Percentiles rank a stretch among this genome's conserved stretches.
These are phyloP conservation scores for Piper longum DNA, from an alignment of 164 flowering plant species.

Conservation along the genomic window DNA sequence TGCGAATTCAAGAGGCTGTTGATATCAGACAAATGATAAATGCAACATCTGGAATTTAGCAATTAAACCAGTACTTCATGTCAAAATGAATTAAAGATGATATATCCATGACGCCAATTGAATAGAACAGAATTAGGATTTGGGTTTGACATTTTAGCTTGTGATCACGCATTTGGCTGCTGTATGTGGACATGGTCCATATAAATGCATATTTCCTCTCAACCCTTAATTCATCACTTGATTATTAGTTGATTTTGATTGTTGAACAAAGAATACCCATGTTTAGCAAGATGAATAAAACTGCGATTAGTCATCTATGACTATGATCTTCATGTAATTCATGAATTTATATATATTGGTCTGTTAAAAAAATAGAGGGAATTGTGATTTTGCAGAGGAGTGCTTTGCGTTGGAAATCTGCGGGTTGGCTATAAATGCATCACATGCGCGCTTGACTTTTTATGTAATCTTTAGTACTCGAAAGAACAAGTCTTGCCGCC, in stretches of 20 bases:
- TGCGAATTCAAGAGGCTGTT: background rate
- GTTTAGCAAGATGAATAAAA: background rate
- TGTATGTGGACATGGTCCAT: no score
- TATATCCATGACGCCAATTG: no score
- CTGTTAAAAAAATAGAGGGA: background rate
- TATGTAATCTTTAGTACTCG: background rate
- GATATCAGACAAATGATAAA: background rate
- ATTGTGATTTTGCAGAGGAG: background rate
- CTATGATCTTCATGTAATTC: background rate
- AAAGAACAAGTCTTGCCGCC: background rate
- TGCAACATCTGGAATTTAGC: background rate
- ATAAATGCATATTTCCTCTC: no score
- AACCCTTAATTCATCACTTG: background rate
- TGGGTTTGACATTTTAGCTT: no score
- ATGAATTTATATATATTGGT: background rate
- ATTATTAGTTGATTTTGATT: background rate
- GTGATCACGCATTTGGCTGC: no score
- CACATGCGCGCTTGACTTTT: conserved; percentile 18
- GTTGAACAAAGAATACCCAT: background rate
- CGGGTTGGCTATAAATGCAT: conserved; percentile 15
- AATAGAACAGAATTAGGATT: no score
- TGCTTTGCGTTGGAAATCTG: conserved; percentile 12
- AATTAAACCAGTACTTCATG: background rate
- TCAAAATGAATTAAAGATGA: background rate
- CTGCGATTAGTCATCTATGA: background rate